Evolutionary conservation across 306 rosid species (phyloP), one percentile per base, ranked within the genome.

Genomic region (Quercus mongolica): DNA sequence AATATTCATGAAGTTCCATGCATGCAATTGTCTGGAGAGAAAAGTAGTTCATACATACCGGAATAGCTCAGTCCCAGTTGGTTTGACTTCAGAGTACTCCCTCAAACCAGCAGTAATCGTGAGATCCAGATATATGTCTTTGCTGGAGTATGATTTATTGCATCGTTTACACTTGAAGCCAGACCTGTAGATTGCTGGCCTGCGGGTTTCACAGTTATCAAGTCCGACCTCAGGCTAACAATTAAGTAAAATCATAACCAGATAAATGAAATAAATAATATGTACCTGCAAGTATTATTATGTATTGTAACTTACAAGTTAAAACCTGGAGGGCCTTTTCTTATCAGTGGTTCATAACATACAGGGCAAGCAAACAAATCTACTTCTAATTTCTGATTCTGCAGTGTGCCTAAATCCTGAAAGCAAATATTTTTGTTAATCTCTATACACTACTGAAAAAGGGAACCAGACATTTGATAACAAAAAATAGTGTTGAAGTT

Each of bases 171-270:
- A 95, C 90, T 84, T 90, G 87, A 95, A 92, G 75, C 94, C 97
- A 64, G 95, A 90, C 86, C 99, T 91, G 82, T 90, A 93, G 35
- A 95, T 90, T 77, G 98, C 96, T 85, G 90, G 85, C 80, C 99
- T 95, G 89, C 77, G 74, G 62, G 59, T 74, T 87, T 28, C 31
- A 9, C 21, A 76, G 61, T 74, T 49, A 75, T 49, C 38, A 28
- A 74, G 78, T 78, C 64, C 56, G 64, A 81, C 71, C 46, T 31
- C 21, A 67, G 72, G 41, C 14, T 4, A 4, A 71, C 33, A 71
- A 58, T 74, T 49, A 44, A 69, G 30, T 70, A 25, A 56, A 64
- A 28, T 9, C 44, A 14, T 64, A 57, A 73, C 73, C 63, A 11
- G 62, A 82, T 31, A 57, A 65, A 65, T 33, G 49, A 65, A 31